Evolutionary conservation across 768 basidiomycete species (phyloP).

Genomic region (Paxillus ammoniavirescens): DNA sequence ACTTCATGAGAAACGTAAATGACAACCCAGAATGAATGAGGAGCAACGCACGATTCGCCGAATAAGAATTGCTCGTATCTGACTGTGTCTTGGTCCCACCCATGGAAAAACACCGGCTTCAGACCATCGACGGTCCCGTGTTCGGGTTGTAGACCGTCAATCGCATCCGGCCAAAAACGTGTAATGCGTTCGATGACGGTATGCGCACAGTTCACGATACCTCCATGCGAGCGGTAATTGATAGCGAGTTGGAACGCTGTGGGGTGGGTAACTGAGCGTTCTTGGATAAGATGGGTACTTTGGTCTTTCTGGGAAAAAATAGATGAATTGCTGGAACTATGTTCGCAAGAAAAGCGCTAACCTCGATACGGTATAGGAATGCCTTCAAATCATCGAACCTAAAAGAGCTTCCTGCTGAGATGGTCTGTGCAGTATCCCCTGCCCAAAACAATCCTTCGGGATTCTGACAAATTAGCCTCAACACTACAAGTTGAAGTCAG

Average conservation of each 20-base stretch:
- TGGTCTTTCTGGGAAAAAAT: conserved; percentile 21
- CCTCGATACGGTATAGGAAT: conserved; percentile 63
- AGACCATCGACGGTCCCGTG: conserved; percentile 50
- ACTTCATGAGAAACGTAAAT: conserved; percentile 28
- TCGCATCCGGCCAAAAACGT: conserved; percentile 60
- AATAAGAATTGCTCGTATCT: conserved; percentile 59
- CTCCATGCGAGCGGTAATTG: conserved; percentile 72
- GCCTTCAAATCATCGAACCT: conserved; percentile 71
- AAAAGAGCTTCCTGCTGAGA: conserved; percentile 70
- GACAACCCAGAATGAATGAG: background rate
- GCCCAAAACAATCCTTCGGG: conserved; percentile 74
- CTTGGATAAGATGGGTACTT: conserved; percentile 4
- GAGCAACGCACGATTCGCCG: conserved; percentile 38
- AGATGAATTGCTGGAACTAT: background rate
- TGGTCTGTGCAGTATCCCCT: conserved; percentile 79
- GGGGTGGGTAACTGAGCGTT: conserved; percentile 24
- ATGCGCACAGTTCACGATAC: conserved; percentile 72
- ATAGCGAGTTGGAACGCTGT: conserved; percentile 54
- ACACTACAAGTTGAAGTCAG: conserved; percentile 39
- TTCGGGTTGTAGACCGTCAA: conserved; percentile 59
- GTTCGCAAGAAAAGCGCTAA: conserved; percentile 18
- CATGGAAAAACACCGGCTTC: conserved; percentile 57
- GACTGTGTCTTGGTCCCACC: conserved; percentile 42
- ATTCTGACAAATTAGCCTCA: conserved; percentile 61
- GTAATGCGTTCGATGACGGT: conserved; percentile 61